phyloP scores from a whole-genome alignment of 2,329 filamentous ascomycete genomes.

The Pseudocercospora ulei region DNA sequence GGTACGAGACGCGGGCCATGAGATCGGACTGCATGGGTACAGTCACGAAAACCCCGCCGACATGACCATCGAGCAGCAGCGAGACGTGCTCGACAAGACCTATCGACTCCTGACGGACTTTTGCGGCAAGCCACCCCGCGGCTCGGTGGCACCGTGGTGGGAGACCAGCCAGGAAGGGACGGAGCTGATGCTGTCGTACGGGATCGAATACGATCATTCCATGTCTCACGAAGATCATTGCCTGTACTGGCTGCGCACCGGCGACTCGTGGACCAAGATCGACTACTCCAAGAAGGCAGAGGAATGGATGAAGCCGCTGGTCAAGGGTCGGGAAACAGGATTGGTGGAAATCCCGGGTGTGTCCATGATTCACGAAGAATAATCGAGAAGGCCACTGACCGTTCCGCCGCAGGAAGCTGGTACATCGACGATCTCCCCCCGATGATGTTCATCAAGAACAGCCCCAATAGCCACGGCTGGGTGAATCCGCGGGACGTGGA shows the following conservation, averaged over 20 bases:
- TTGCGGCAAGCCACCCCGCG: conserved; percentile 57
- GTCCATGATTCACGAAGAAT: conserved; percentile 41
- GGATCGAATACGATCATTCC: conserved; percentile 59
- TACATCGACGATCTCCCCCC: conserved; percentile 47
- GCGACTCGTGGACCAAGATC: conserved; percentile 57
- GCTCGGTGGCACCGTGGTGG: conserved; percentile 64
- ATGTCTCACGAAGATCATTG: conserved; percentile 56
- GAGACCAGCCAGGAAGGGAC: conserved; percentile 59
- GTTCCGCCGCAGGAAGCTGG: conserved; percentile 11
- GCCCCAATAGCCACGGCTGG: conserved; percentile 54
- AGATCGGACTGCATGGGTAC: conserved; percentile 60
- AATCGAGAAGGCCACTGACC: conserved; percentile 34
- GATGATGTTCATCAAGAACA: conserved; percentile 58
- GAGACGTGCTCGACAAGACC: conserved; percentile 62
- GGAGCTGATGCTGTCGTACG: conserved; percentile 53
- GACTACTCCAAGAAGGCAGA: conserved; percentile 53
- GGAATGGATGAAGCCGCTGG: conserved; percentile 57
- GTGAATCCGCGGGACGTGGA: conserved; percentile 48
- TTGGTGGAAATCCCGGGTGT: conserved; percentile 54
- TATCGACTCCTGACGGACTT: conserved; percentile 60
- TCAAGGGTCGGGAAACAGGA: conserved; percentile 50
- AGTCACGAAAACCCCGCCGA: conserved; percentile 61
- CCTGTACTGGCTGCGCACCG: conserved; percentile 53
- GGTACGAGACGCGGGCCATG: conserved; percentile 53
- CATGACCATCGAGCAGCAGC: conserved; percentile 64